These are phyloP conservation scores for Leccinum olivaceopallidum DNA, from an alignment of 768 basidiomycete species.

Conservation along the genomic window DNA sequence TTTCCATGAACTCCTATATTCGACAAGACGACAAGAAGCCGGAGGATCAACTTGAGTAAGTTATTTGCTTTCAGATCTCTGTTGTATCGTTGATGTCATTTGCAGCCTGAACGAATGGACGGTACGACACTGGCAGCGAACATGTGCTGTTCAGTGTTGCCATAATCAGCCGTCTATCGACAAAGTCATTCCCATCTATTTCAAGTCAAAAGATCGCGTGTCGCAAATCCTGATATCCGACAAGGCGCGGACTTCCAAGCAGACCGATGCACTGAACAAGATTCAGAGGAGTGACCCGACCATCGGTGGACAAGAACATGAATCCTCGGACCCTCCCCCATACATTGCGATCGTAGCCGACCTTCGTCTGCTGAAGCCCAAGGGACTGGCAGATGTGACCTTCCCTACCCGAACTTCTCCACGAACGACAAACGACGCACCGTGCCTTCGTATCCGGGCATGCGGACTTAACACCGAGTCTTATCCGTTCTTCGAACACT, in stretches of 20 bases:
- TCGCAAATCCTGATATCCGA: slow-evolving; percentile 5
- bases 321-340: neutral
- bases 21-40: neutral
- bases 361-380: neutral
- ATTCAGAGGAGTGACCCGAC: neutral
- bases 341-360: neutral
- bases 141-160: neutral
- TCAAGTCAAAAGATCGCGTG: neutral
- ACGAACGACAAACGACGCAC: neutral
- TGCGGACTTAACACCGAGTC: neutral
- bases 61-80: neutral
- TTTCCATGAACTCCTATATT: neutral
- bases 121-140: neutral
- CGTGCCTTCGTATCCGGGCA: neutral
- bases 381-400: neutral
- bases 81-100: neutral
- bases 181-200: neutral
- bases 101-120: neutral
- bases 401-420: neutral
- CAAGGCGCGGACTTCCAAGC: neutral
- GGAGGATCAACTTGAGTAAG: neutral
- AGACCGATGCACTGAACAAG: neutral
- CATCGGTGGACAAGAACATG: neutral
- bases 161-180: neutral
- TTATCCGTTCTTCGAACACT: neutral